phyloP scores from a whole-genome alignment of 75 land plant species.

The Pinus albicaulis region DNA sequence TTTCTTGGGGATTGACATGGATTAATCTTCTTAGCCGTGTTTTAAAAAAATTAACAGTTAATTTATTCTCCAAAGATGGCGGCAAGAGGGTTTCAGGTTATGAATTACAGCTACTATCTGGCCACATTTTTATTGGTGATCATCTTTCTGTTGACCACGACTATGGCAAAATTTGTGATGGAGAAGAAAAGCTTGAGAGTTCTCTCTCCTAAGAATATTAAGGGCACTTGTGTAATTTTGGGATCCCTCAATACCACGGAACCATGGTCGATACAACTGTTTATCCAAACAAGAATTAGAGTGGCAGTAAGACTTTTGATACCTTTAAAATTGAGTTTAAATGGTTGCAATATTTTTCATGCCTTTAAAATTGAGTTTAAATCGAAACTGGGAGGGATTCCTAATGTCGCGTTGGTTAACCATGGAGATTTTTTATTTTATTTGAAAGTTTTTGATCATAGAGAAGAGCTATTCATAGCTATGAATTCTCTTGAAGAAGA shows the following conservation, averaged over 20 bases:
- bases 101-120: not conserved
- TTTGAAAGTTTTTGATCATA: slow-evolving; percentile 55
- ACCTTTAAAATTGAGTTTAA: slow-evolving; percentile 32
- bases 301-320: slow-evolving; percentile 55
- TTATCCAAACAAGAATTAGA: slow-evolving; percentile 38
- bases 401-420: slow-evolving; percentile 67
- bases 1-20: too few species aligned
- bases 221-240: slow-evolving; percentile 63
- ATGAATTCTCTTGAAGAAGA: slow-evolving; percentile 64
- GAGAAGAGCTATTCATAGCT: slow-evolving; percentile 44
- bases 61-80: too few species aligned
- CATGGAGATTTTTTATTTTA: slow-evolving; percentile 82
- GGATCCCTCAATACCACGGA: slow-evolving; percentile 77
- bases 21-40: too few species aligned
- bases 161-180: slow-evolving; percentile 46
- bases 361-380: too few species aligned
- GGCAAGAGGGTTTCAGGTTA: too few species aligned
- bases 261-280: slow-evolving; percentile 51
- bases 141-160: not conserved
- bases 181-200: slow-evolving; percentile 68
- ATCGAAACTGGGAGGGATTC: slow-evolving; percentile 54
- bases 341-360: too few species aligned
- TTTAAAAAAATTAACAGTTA: too few species aligned
- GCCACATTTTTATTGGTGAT: slow-evolving; percentile 6
- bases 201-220: slow-evolving; percentile 39